Percentiles rank a stretch among this genome's conserved stretches.
Conservation (phyloP, 345 rosid genomes). For the Murraya paniculata region DNA sequence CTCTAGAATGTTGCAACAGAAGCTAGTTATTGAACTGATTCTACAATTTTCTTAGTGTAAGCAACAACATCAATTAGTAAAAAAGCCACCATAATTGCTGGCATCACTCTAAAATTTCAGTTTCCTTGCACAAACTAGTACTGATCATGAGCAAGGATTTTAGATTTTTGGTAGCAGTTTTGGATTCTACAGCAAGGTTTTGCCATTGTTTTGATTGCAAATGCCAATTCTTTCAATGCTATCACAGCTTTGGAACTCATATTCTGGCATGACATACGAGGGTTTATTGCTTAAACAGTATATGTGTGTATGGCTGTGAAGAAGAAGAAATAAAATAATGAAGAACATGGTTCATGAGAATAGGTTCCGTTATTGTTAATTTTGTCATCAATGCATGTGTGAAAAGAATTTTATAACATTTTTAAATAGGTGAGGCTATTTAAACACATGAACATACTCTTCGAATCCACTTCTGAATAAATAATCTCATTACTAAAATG, state of each 20-base stretch:
- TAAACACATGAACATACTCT: no score
- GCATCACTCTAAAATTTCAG: conserved; percentile 23
- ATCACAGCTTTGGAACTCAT: conserved; percentile 28
- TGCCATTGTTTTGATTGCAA: conserved; percentile 24
- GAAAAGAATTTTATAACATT: no score
- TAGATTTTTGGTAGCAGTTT: conserved; percentile 18
- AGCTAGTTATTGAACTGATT: conserved; percentile 31
- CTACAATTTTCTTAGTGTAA: conserved; percentile 25
- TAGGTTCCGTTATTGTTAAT: no score
- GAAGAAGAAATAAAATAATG: no score
- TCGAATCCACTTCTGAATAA: no score
- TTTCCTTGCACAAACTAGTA: conserved; percentile 12
- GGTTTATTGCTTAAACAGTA: no score
- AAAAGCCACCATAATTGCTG: conserved; percentile 23
- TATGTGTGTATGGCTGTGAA: no score
- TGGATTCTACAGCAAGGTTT: conserved; percentile 20
- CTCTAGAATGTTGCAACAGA: conserved; percentile 23
- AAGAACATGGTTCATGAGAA: no score
- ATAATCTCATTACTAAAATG: no score
- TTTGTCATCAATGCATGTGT: no score
- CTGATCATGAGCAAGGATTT: conserved; percentile 8
- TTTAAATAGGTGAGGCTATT: no score
- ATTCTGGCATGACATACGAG: conserved; percentile 14
- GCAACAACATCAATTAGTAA: conserved; percentile 25
- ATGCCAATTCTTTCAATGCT: conserved; percentile 33